Percentiles rank a stretch among this genome's conserved stretches.
Evolutionary conservation across 306 rosid species (phyloP).

Genomic region (Inga oerstediana): DNA sequence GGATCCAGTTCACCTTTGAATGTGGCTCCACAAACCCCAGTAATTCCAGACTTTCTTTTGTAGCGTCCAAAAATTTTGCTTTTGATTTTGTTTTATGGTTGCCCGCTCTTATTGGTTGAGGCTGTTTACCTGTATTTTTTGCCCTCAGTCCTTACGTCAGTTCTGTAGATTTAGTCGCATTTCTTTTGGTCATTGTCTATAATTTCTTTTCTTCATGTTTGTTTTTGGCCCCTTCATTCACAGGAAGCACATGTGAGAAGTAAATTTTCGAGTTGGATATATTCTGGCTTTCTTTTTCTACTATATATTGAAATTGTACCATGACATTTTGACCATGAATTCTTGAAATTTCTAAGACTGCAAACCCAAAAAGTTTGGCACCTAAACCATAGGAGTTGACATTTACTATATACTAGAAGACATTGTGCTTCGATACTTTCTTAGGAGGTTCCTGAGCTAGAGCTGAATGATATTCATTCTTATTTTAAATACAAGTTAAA

Average conservation of each 20-base stretch:
- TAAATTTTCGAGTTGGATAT: conserved; percentile 30
- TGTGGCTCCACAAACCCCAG: conserved; percentile 67
- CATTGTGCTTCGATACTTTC: not conserved
- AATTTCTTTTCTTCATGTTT: conserved; percentile 26
- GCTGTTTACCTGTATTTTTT: conserved; percentile 43
- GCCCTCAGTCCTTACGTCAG: conserved; percentile 31
- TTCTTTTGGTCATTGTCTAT: conserved; percentile 36
- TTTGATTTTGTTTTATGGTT: conserved; percentile 37
- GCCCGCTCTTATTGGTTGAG: conserved; percentile 32
- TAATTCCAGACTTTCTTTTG: conserved; percentile 90
- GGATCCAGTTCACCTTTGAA: conserved; percentile 62
- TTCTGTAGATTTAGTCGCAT: conserved; percentile 46
- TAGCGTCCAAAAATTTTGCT: conserved; percentile 44
- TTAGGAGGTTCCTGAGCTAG: not conserved
- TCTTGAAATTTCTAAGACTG: conserved; percentile 10
- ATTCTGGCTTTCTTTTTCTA: not conserved
- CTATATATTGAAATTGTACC: conserved; percentile 24
- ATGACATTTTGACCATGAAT: conserved; percentile 4
- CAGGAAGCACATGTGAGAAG: conserved; percentile 35
- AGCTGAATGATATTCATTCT: not conserved
- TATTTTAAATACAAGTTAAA: not conserved
- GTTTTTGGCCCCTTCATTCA: conserved; percentile 33
- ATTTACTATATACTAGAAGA: not conserved
- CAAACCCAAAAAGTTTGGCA: not conserved
- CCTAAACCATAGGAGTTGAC: not conserved